Evolutionary conservation across 2,329 filamentous ascomycete species (phyloP).

Genomic region (Lojkania enalia): DNA sequence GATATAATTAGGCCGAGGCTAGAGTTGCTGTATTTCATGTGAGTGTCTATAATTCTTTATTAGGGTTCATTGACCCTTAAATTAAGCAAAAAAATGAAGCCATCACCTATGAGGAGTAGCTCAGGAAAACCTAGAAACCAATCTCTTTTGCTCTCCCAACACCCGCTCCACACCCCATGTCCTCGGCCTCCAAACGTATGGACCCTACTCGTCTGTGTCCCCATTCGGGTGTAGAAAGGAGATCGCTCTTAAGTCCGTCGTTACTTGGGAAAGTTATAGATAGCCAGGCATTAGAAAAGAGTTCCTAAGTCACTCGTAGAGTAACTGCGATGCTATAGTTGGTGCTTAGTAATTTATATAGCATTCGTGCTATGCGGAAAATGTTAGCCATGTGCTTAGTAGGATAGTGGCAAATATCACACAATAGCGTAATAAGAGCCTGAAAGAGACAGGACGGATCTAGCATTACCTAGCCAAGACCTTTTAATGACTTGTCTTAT

Average conservation of each 20-base stretch:
- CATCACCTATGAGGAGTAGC: constrained; percentile 18
- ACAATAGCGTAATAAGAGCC: constrained; percentile 10
- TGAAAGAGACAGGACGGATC: constrained; percentile 16
- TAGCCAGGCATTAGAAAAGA: constrained; percentile 5
- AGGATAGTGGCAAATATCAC: constrained; percentile 20
- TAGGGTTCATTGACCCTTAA: neutral
- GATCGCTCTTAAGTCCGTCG: constrained; percentile 7
- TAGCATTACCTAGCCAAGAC: constrained; percentile 18
- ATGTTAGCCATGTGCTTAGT: neutral
- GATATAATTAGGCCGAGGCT: constrained; percentile 23
- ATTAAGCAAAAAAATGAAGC: too few species aligned
- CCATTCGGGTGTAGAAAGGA: constrained; percentile 1
- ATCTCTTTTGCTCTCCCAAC: constrained; percentile 26
- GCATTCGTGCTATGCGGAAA: constrained; percentile 32
- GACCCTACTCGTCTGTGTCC: constrained; percentile 30
- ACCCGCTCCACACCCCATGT: constrained; percentile 39
- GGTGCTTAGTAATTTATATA: constrained; percentile 32
- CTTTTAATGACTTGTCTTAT: constrained; percentile 12
- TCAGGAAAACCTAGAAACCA: constrained; percentile 11
- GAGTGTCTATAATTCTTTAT: constrained; percentile 20
- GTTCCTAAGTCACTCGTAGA: constrained; percentile 10
- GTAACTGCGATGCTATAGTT: constrained; percentile 18
- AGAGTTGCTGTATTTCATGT: constrained; percentile 19
- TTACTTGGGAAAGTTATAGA: constrained; percentile 17
- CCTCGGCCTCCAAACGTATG: constrained; percentile 29